A percentile compares a stretch with the other conserved stretches of the same genome.
phyloP scores from a whole-genome alignment of 2,329 filamentous ascomycete species.

The Trichoderma guizhouense region DNA sequence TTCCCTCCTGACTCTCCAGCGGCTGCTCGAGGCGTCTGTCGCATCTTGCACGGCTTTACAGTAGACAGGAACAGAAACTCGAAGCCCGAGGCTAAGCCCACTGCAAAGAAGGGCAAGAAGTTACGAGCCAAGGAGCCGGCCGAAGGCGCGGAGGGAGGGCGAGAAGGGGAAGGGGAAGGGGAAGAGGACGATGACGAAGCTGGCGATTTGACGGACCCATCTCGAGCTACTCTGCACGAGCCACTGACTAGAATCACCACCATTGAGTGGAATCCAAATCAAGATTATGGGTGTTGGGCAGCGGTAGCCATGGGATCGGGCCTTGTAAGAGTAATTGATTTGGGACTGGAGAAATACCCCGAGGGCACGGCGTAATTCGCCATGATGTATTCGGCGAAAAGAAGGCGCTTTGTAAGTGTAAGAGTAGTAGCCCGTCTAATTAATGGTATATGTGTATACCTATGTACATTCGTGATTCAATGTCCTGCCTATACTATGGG shows the following conservation, averaged over 20 bases:
- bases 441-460: background rate
- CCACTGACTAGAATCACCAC: slow-evolving; percentile 60
- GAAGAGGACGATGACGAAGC: slow-evolving; percentile 35
- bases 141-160: slow-evolving; percentile 32
- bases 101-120: slow-evolving; percentile 36
- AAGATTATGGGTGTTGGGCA: slow-evolving; percentile 63
- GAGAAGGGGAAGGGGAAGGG: slow-evolving; percentile 25
- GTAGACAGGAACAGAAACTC: slow-evolving; percentile 49
- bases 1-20: slow-evolving; percentile 30
- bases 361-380: slow-evolving; percentile 12
- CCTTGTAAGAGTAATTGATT: slow-evolving; percentile 62
- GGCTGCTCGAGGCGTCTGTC: slow-evolving; percentile 43
- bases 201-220: slow-evolving; percentile 34
- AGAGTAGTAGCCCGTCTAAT: background rate
- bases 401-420: background rate
- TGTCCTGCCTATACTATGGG: background rate
- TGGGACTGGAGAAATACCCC: slow-evolving; percentile 47
- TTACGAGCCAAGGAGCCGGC: slow-evolving; percentile 34
- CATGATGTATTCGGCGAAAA: background rate
- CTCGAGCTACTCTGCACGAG: slow-evolving; percentile 55
- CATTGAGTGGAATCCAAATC: slow-evolving; percentile 67
- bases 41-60: slow-evolving; percentile 51
- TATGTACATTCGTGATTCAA: background rate
- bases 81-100: slow-evolving; percentile 39
- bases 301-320: slow-evolving; percentile 65